Conservation (phyloP, 805 yeast species). For the Myxozyma mucilagina region DNA sequence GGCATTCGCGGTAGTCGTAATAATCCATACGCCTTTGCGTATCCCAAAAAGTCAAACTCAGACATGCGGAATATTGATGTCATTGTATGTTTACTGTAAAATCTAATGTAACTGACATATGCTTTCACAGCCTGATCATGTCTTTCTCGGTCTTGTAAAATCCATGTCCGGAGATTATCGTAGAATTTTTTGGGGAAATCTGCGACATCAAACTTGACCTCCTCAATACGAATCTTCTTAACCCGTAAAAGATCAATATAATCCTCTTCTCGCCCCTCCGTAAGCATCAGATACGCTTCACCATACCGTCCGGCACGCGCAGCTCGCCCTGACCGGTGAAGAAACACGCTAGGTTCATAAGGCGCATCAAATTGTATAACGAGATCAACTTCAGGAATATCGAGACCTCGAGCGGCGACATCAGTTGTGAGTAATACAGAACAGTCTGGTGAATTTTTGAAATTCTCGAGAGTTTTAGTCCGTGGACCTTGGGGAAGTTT, state of each 20-base stretch:
- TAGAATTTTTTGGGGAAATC: conserved; percentile 31
- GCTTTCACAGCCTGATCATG: conserved; percentile 77
- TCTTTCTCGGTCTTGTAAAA: conserved; percentile 70
- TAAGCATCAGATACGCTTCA: conserved; percentile 70
- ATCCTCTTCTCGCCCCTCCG: conserved; percentile 75
- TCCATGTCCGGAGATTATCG: conserved; percentile 49
- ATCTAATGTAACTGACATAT: conserved; percentile 78
- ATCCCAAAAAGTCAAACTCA: conserved; percentile 65
- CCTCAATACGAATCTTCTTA: conserved; percentile 53
- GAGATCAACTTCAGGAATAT: conserved; percentile 89
- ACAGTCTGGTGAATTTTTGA: conserved; percentile 44
- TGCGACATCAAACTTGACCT: conserved; percentile 1
- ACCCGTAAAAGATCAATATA: conserved; percentile 79
- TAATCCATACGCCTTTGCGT: conserved; percentile 77
- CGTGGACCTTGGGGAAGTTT: conserved; percentile 81
- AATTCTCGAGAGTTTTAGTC: conserved; percentile 64
- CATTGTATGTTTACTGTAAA: conserved; percentile 86
- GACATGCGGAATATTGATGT: conserved; percentile 79
- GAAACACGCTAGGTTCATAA: conserved; percentile 83
- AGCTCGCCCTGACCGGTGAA: conserved; percentile 93
- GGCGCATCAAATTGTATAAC: conserved; percentile 97
- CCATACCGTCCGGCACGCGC: conserved; percentile 90
- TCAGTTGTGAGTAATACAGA: conserved; percentile 82
- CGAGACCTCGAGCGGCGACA: conserved; percentile 98
- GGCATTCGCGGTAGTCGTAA: conserved; percentile 93